phyloP scores from a whole-genome alignment of 306 rosid species.

The Prunus padus region DNA sequence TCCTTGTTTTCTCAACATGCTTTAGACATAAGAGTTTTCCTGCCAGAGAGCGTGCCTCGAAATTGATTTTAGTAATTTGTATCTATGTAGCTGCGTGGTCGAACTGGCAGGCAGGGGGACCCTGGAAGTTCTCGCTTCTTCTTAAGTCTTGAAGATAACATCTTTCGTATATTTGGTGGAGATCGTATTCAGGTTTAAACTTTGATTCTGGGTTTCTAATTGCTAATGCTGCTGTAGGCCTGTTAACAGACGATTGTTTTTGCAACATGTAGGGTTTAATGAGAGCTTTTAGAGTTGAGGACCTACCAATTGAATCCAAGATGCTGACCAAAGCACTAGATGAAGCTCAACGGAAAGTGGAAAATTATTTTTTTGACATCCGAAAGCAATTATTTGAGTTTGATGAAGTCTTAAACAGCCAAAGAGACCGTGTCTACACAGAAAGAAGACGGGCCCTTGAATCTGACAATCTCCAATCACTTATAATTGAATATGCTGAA shows the following conservation, averaged over 20 bases:
- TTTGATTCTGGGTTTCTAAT: slow-evolving; percentile 22
- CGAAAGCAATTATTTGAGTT: slow-evolving; percentile 94
- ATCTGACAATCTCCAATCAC: slow-evolving; percentile 77
- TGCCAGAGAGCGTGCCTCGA: slow-evolving; percentile 18
- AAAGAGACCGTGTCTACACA: slow-evolving; percentile 88
- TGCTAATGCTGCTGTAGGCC: slow-evolving; percentile 23
- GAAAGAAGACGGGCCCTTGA: slow-evolving; percentile 96
- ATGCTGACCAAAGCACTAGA: slow-evolving; percentile 98
- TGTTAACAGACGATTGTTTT: slow-evolving; percentile 14
- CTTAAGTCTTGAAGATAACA: slow-evolving; percentile 95
- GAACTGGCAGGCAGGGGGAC: slow-evolving; percentile 97
- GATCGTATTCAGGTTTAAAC: slow-evolving; percentile 82
- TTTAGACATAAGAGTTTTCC: slow-evolving; percentile 6
- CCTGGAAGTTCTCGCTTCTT: slow-evolving; percentile 98
- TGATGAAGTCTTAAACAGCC: slow-evolving; percentile 95
- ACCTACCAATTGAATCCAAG: slow-evolving; percentile 93
- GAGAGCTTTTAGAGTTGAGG: slow-evolving; percentile 97
- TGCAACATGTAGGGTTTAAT: slow-evolving; percentile 73
- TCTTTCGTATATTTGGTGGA: slow-evolving; percentile 95
- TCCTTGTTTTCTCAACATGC: slow-evolving; percentile 5
- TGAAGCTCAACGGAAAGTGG: slow-evolving; percentile 98
- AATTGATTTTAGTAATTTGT: slow-evolving; percentile 25
- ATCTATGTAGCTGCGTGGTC: slow-evolving; percentile 74
- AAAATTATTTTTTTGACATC: slow-evolving; percentile 92
- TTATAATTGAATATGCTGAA: slow-evolving; percentile 92